A percentile compares a stretch with the other conserved stretches of the same genome.
Conservation (phyloP, 768 basidiomycete species). For the Plicaturopsis crispa region DNA sequence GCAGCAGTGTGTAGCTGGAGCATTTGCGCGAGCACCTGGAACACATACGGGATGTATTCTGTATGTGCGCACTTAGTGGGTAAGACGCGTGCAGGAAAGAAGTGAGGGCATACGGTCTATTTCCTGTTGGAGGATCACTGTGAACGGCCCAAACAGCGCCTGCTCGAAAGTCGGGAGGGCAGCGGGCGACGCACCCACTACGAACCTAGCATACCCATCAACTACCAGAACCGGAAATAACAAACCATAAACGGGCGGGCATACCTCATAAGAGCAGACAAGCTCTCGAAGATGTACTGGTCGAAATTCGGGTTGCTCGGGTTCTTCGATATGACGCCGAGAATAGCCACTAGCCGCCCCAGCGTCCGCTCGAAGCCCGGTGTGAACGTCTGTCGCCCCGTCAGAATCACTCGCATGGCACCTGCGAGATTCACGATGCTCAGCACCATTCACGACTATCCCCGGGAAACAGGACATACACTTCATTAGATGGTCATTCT, state of each 20-base stretch:
- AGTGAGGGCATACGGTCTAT: constrained; percentile 64
- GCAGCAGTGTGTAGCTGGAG: constrained; percentile 66
- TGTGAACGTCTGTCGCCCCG: constrained; percentile 71
- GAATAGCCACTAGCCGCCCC: constrained; percentile 69
- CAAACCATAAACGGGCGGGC: too few species aligned
- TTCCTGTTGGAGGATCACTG: constrained; percentile 82
- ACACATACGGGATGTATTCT: constrained; percentile 98
- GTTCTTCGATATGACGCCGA: constrained; percentile 87
- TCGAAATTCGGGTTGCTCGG: constrained; percentile 97
- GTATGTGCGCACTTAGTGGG: constrained; percentile 1
- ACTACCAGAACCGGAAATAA: not conserved
- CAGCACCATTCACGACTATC: too few species aligned
- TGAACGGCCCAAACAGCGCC: constrained; percentile 81
- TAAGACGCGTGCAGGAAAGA: not conserved
- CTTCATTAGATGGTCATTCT: constrained; percentile 98
- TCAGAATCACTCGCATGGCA: constrained; percentile 89
- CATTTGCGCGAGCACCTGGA: constrained; percentile 95
- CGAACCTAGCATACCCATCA: constrained; percentile 54
- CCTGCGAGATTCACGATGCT: constrained; percentile 37
- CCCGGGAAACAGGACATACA: constrained; percentile 66
- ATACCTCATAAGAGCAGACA: constrained; percentile 88
- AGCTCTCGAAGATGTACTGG: constrained; percentile 94
- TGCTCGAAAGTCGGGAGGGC: constrained; percentile 73
- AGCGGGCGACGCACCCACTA: constrained; percentile 61
- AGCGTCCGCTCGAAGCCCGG: constrained; percentile 62